Evolutionary conservation across 2,329 filamentous ascomycete species (phyloP).

Genomic region (Arthrinium phaeospermum): DNA sequence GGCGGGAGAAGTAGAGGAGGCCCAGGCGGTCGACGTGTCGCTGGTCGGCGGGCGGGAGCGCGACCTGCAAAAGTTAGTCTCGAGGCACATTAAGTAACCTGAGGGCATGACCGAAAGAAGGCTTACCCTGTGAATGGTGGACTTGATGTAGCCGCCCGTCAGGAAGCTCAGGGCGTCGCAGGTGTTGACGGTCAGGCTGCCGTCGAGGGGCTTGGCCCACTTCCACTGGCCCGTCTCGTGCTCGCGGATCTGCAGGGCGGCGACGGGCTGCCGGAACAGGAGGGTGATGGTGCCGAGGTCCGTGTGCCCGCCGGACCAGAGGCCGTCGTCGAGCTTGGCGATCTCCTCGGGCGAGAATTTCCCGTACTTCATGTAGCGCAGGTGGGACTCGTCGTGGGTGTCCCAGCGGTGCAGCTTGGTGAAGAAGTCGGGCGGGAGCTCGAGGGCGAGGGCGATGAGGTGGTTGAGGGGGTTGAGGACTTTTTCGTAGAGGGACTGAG

Average conservation of each 20-base stretch:
- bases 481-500: constrained; percentile 28
- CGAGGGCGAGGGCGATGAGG: constrained; percentile 28
- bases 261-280: constrained; percentile 61
- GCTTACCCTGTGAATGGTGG: constrained; percentile 40
- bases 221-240: constrained; percentile 50
- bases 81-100: background rate
- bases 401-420: constrained; percentile 28
- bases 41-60: constrained; percentile 47
- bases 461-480: constrained; percentile 30
- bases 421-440: constrained; percentile 29
- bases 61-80: constrained; percentile 42
- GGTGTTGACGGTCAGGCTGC: constrained; percentile 54
- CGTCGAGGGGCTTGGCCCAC: constrained; percentile 51
- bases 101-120: background rate
- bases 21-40: constrained; percentile 53
- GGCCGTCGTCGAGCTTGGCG: constrained; percentile 43
- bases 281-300: constrained; percentile 60
- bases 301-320: constrained; percentile 55
- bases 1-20: constrained; percentile 56
- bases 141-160: constrained; percentile 51
- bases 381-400: constrained; percentile 30
- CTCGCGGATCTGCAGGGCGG: constrained; percentile 55
- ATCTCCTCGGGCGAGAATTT: constrained; percentile 50
- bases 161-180: constrained; percentile 52
- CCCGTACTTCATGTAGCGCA: constrained; percentile 56